Percentiles rank a stretch among this genome's conserved stretches.
phyloP scores from a whole-genome alignment of 805 yeast genomes.

The Barnettozyma californica region DNA sequence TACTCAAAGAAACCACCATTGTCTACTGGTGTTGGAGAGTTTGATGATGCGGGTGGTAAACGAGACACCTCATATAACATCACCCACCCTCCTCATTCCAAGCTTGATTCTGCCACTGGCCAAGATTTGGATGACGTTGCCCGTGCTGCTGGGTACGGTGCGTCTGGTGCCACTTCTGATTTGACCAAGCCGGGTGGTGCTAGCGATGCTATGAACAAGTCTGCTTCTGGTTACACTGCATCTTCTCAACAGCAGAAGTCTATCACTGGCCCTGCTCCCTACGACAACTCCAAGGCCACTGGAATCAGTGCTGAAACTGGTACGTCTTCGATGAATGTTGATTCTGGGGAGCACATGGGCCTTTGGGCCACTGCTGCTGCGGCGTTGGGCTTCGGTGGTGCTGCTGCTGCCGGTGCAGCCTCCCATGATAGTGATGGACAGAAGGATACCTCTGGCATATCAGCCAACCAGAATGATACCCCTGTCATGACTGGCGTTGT shows the following conservation, averaged over 20 bases:
- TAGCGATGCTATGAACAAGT: not conserved
- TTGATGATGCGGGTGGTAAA: not conserved
- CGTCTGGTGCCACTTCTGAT: not conserved
- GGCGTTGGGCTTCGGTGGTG: slow-evolving; percentile 9
- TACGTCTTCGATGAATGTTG: not conserved
- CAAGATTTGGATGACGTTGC: not conserved
- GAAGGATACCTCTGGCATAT: not conserved
- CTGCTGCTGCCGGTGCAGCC: slow-evolving; percentile 2
- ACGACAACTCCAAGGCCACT: slow-evolving; percentile 10
- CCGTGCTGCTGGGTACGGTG: not conserved
- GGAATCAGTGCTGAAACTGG: slow-evolving; percentile 14
- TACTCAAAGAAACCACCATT: not conserved
- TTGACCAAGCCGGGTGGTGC: not conserved
- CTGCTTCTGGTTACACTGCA: not conserved
- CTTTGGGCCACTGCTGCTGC: slow-evolving; percentile 10
- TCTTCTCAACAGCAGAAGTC: not conserved
- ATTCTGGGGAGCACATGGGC: not conserved
- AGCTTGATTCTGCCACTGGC: not conserved
- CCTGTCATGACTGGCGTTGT: not conserved
- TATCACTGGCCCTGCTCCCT: not conserved
- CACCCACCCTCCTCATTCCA: not conserved
- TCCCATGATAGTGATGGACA: not conserved
- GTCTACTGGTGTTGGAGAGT: not conserved
- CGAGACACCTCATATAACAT: not conserved
- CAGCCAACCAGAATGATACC: not conserved